Evolutionary conservation across 208 protist genomes (phyloP), one percentile per base, ranked within the genome.

Genomic region (Vickermania spadyakhi): DNA sequence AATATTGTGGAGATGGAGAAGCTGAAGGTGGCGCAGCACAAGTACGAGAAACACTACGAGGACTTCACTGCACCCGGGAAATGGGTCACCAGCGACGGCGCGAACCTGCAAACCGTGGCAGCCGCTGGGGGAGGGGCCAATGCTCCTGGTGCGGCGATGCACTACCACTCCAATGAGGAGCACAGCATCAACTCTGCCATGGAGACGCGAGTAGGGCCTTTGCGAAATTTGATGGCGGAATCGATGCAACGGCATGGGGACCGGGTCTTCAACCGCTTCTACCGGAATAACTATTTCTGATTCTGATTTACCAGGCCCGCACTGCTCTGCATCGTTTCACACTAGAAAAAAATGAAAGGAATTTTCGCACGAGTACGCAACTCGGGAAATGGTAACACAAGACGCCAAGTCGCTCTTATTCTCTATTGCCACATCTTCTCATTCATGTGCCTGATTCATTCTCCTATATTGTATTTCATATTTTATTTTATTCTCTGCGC

Each of bases 41-140:
- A 89, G 62, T 80, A 90, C 67, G 84, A 92, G 55, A 94, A 94
- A 60, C 79, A 90, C 72, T 90, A 90, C 66, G 81, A 91, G 52
- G 83, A 90, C 68, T 88, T 89, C 52, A 89, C 79, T 14, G 71
- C 82, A 23, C 79, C 88, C 18, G 88, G 82, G 11, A 90, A 78
- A 53, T 86, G 77, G 80, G 26, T 92, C 42, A 91, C 84, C 28
- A 86, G 81, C 56, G 88, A 94, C 69, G 77, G 74, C 60, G 68
- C 79, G 13, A 74, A 86, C 58, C 69, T 89, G 56, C 86, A 90
- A 62, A 89, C 81, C 13, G 76, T 90, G 21, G 79, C 70, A 22
- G 81, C 87, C 3, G 81, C 75, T 22, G 70, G 75, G 21, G 83
- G 87, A 11, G 79, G 78, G 14, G 74, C 79, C 27, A 82, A 86